phyloP scores from a whole-genome alignment of 177 flowering plant species.

The Vitis hybrid region DNA sequence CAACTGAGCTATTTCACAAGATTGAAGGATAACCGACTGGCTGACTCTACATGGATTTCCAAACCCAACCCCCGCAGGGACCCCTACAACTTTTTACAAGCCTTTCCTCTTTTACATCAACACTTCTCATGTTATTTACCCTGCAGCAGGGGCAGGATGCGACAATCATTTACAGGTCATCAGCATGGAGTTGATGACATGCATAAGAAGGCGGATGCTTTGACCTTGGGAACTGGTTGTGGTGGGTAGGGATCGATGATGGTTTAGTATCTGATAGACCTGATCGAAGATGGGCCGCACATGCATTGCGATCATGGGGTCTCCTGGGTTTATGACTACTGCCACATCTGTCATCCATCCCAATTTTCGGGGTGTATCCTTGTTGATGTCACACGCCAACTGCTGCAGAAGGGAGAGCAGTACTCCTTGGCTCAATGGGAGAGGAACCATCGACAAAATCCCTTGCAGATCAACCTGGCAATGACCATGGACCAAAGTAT shows the following conservation, averaged over 20 bases:
- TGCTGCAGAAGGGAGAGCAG: constrained; percentile 88
- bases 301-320: constrained; percentile 70
- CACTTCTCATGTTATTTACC: too few relatives aligned
- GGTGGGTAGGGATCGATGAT: constrained; percentile 53
- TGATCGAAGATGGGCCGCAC: constrained; percentile 88
- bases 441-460: constrained; percentile 55
- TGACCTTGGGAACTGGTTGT: constrained; percentile 40
- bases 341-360: constrained; percentile 84
- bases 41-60: not conserved
- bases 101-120: not conserved
- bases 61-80: too few relatives aligned
- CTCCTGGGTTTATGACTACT: constrained; percentile 63
- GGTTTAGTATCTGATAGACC: constrained; percentile 73
- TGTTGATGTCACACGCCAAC: constrained; percentile 71
- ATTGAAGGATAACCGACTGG: not conserved
- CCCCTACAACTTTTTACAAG: not conserved
- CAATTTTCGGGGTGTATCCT: constrained; percentile 60
- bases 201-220: constrained; percentile 71
- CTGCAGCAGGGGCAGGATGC: too few relatives aligned
- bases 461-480: constrained; percentile 75
- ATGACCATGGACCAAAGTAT: not conserved
- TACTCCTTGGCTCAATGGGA: constrained; percentile 91
- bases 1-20: not conserved
- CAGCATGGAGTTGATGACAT: constrained; percentile 78
- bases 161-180: constrained; percentile 66